phyloP scores from a whole-genome alignment of 2,329 filamentous ascomycete genomes.

The Aspergillus quadrilineatus region DNA sequence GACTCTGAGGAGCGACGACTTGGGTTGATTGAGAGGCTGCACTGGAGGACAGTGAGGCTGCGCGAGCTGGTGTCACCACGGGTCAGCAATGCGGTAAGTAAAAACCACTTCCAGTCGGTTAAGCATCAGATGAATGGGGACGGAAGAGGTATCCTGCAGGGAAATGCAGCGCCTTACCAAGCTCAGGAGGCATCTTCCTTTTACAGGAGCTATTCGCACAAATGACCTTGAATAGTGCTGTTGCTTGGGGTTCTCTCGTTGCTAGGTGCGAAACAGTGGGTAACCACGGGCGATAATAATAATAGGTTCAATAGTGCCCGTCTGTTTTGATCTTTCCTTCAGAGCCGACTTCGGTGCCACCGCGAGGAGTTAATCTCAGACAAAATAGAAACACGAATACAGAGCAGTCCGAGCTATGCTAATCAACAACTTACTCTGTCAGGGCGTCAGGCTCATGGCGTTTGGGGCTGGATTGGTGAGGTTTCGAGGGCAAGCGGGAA shows the following conservation, averaged over 20 bases:
- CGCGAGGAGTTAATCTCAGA: constrained; percentile 6
- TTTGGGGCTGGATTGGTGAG: constrained; percentile 19
- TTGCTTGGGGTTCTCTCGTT: constrained; percentile 20
- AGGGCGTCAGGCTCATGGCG: constrained; percentile 24
- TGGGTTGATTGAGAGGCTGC: constrained; percentile 40
- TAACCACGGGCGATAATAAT: constrained; percentile 31
- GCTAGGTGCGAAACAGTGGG: constrained; percentile 26
- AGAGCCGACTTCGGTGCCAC: constrained; percentile 22
- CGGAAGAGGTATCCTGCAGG: constrained; percentile 11
- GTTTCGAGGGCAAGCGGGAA: constrained; percentile 23
- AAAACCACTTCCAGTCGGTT: neutral
- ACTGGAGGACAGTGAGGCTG: constrained; percentile 38
- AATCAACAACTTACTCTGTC: constrained; percentile 4
- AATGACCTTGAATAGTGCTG: constrained; percentile 13
- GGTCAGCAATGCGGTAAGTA: constrained; percentile 15
- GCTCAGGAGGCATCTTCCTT: constrained; percentile 33
- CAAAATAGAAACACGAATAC: neutral
- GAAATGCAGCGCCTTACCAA: constrained; percentile 29
- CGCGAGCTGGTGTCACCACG: constrained; percentile 30
- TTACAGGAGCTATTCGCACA: constrained; percentile 18
- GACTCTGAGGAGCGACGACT: constrained; percentile 38
- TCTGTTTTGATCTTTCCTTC: constrained; percentile 30
- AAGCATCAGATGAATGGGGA: neutral
- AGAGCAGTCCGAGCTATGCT: neutral
- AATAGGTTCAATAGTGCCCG: constrained; percentile 13